Evolutionary conservation across 768 basidiomycete species (phyloP).

Genomic region (Cyclocybe cylindracea): DNA sequence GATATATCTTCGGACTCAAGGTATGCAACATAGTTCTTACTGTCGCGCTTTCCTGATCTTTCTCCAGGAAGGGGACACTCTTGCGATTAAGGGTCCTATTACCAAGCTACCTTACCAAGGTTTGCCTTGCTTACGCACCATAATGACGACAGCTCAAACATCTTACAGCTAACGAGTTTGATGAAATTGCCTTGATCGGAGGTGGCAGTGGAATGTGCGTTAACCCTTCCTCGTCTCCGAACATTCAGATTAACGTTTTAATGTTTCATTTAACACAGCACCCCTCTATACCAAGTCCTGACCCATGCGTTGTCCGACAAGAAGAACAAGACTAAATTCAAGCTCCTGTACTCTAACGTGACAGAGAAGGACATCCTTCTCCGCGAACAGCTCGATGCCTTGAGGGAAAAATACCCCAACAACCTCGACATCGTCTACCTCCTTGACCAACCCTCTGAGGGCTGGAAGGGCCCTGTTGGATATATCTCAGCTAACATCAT

Average conservation of each 20-base stretch:
- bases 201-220: conserved; percentile 92
- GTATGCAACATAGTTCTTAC: conserved; percentile 20
- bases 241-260: conserved; percentile 7
- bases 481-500: conserved; percentile 76
- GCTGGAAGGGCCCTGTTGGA: conserved; percentile 70
- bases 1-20: conserved; percentile 79
- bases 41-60: conserved; percentile 4
- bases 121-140: conserved; percentile 26
- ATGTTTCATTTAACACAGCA: conserved; percentile 40
- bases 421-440: conserved; percentile 84
- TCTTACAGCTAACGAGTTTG: conserved; percentile 73
- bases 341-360: conserved; percentile 88
- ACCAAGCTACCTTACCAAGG: conserved; percentile 85
- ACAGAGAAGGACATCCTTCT: conserved; percentile 90
- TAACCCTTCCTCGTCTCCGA: background rate
- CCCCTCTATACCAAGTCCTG: conserved; percentile 83
- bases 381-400: conserved; percentile 70
- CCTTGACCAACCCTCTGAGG: conserved; percentile 69
- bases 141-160: conserved; percentile 1
- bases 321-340: conserved; percentile 92
- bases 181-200: conserved; percentile 85
- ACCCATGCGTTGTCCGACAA: conserved; percentile 70
- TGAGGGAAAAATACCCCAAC: conserved; percentile 68
- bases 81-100: conserved; percentile 91
- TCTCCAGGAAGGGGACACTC: conserved; percentile 66